These are phyloP conservation scores for Daedaleopsis sinensis DNA, from an alignment of 768 basidiomycete genomes.

Conservation along the genomic window DNA sequence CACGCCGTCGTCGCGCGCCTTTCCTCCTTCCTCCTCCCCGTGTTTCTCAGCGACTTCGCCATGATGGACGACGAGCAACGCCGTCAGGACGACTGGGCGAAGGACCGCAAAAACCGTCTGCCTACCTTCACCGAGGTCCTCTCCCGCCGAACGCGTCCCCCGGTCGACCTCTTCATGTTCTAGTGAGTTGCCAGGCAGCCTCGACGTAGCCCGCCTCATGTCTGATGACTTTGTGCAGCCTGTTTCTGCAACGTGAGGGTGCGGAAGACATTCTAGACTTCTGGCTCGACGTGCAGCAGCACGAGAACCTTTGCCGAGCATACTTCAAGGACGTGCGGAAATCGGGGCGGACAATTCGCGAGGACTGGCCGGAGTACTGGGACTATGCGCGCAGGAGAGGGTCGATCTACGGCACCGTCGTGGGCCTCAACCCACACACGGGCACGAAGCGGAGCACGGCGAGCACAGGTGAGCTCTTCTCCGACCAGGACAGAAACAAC, in stretches of 20 bases:
- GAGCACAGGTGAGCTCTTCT: conserved; percentile 74
- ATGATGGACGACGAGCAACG: conserved; percentile 37
- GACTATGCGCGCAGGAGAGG: conserved; percentile 90
- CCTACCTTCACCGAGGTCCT: conserved; percentile 93
- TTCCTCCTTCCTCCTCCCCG: conserved; percentile 5
- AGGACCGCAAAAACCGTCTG: conserved; percentile 71
- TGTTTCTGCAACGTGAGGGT: conserved; percentile 95
- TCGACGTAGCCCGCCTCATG: conserved; percentile 14
- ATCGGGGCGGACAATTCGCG: conserved; percentile 88
- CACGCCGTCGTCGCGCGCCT: conserved; percentile 19
- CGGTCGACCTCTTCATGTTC: conserved; percentile 99
- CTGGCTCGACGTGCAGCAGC: conserved; percentile 99
- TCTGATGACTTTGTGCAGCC: conserved; percentile 47
- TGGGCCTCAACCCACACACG: conserved; percentile 67
- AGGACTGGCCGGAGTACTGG: conserved; percentile 99
- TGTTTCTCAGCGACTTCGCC: conserved; percentile 16
- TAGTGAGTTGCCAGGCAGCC: conserved; percentile 64
- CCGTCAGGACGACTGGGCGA: conserved; percentile 73
- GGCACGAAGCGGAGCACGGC: conserved; percentile 77
- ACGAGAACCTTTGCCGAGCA: conserved; percentile 97
- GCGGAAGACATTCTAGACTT: conserved; percentile 97
- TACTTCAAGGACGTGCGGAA: conserved; percentile 99
- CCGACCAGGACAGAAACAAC: conserved; percentile 71
- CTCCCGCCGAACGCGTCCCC: conserved; percentile 86
- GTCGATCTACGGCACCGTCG: conserved; percentile 90